A percentile compares a stretch with the other conserved stretches of the same genome.
phyloP scores from a whole-genome alignment of 768 basidiomycete species.

The Crucibulum laeve region DNA sequence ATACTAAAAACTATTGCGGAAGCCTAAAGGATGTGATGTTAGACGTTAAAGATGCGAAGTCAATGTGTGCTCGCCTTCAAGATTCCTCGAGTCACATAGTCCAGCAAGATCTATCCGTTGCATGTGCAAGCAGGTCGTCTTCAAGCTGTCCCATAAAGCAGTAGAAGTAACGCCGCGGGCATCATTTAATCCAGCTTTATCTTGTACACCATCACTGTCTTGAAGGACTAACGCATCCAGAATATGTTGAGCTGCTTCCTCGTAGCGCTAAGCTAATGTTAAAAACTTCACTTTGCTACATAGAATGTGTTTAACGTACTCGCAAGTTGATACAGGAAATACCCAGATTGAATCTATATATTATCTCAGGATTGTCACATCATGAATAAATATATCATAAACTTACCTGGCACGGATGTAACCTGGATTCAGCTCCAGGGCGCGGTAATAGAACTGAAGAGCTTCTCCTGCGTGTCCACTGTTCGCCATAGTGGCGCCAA shows the following conservation, averaged over 20 bases:
- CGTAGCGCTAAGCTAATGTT: conserved; percentile 56
- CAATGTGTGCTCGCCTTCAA: conserved; percentile 43
- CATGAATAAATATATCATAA: background rate
- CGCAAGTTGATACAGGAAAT: conserved; percentile 88
- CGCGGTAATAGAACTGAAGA: conserved; percentile 81
- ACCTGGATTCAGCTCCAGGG: conserved; percentile 81
- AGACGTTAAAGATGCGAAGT: background rate
- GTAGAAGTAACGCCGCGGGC: conserved; percentile 70
- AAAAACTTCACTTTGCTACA: background rate
- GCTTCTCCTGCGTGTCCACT: conserved; percentile 76
- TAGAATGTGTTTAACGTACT: conserved; percentile 34
- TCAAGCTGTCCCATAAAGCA: conserved; percentile 85
- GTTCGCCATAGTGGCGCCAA: conserved; percentile 94
- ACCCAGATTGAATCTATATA: conserved; percentile 83
- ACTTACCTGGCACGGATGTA: conserved; percentile 85
- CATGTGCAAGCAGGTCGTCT: conserved; percentile 78
- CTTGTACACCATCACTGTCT: conserved; percentile 73
- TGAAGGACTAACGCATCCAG: conserved; percentile 88
- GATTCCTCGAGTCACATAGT: conserved; percentile 67
- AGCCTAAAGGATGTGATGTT: conserved; percentile 16
- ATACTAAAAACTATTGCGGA: conserved; percentile 22
- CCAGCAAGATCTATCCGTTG: conserved; percentile 72
- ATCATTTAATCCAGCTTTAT: conserved; percentile 38
- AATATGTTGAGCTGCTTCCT: conserved; percentile 83
- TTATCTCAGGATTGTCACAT: conserved; percentile 3